Evolutionary conservation across 2,329 filamentous ascomycete genomes (phyloP).

Genomic region (Niveomyces coronatus): DNA sequence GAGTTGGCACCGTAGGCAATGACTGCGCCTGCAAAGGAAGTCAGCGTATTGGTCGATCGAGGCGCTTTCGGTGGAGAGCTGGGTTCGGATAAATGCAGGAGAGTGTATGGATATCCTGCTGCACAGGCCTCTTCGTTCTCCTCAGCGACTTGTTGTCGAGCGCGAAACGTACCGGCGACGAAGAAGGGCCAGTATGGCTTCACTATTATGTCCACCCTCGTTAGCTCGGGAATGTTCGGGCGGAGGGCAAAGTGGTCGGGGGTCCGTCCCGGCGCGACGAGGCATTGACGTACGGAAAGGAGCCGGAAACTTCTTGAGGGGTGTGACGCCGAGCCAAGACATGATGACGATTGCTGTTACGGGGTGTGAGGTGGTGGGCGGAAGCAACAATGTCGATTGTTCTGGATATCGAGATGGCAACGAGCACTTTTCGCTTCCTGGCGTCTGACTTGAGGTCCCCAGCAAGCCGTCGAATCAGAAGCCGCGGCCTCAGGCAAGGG

Average conservation of each 20-base stretch:
- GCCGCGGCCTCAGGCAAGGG: conserved; percentile 7
- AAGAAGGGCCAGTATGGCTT: conserved; percentile 90
- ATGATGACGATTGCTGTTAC: conserved; percentile 46
- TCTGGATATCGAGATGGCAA: conserved; percentile 10
- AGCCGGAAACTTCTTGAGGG: conserved; percentile 70
- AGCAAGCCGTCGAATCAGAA: conserved; percentile 8
- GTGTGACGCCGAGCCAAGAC: conserved; percentile 58
- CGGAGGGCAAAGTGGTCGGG: not conserved
- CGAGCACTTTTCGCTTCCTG: conserved; percentile 10
- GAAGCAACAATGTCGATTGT: conserved; percentile 23
- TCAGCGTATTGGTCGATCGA: conserved; percentile 4
- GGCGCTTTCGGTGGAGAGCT: no score
- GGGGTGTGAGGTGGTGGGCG: conserved; percentile 24
- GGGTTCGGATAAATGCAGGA: no score
- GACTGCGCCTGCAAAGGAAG: conserved; percentile 53
- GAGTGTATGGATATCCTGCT: no score
- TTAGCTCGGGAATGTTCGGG: conserved; percentile 11
- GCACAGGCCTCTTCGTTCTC: no score
- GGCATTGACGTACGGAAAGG: conserved; percentile 60
- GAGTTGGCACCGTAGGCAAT: conserved; percentile 90
- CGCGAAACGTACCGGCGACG: conserved; percentile 84
- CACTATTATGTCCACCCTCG: conserved; percentile 43
- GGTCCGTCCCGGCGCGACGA: conserved; percentile 3
- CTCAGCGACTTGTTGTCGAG: no score
- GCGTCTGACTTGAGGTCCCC: conserved; percentile 9